Evolutionary conservation across 2,329 filamentous ascomycete genomes (phyloP), one percentile per base, ranked within the genome.

Genomic region (Apiospora aurea): DNA sequence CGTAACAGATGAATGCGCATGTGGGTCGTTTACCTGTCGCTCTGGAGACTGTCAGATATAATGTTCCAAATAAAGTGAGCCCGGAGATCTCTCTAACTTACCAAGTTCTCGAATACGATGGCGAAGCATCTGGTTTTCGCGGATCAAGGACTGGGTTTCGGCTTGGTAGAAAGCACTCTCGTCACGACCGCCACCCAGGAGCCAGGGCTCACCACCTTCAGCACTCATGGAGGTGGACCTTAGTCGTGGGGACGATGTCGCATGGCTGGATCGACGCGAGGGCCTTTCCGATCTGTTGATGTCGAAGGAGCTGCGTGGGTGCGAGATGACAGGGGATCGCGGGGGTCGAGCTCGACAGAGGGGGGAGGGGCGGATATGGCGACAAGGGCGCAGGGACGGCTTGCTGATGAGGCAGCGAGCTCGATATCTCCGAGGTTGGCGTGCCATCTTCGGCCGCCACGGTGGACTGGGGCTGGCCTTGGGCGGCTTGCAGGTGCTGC

Each of bases 61-160:
- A 6, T 68, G 77, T 43, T 11, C 26, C 47, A 34, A 16, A 8
- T 29, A 14, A 24, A 18, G 7, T 7, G 16, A 61, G 29, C 26
- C n/a, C 0, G 2, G 2, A 1, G 57, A n/a, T 68, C 7, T 26
- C 10, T 3, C 18, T 13, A 46, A 68, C 66, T n/a, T 68, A 93
- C 92, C 92, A 18, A 95, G 83, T 77, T 95, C 93, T 47, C 91
- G 87, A 72, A 95, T 93, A 68, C 93, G 87, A 79, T 91, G 87
- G 73, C 92, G 90, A 69, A 96, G 84, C 93, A 96, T 95, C 81
- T 95, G 93, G 76, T 95, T 96, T 83, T 95, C 93, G 38, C 93
- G 87, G 29, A 91, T 88, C 77, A 96, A 82, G 83, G 90, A 94
- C 81, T 94, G 92, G 1, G 93, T 94, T 82, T 96, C 93, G 5